Conservation (phyloP, 257 asterid species). For the Petunia secreta region DNA sequence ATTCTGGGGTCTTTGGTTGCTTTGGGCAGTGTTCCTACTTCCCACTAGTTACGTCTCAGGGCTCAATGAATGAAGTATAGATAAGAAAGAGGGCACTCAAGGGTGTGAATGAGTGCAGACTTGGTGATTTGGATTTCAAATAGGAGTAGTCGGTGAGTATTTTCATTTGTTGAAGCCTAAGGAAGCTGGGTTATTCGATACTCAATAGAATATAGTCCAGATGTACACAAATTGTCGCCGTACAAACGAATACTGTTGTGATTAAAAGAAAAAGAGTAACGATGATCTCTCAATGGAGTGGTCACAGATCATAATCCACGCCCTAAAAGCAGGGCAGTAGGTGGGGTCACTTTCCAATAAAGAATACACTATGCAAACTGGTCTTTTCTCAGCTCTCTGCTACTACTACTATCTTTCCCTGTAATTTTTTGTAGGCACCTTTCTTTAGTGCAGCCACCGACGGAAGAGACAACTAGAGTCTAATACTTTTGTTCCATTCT, state of each 20-base stretch:
- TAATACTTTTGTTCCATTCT: background rate
- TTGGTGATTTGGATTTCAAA: no score
- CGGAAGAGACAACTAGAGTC: background rate
- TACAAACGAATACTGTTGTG: no score
- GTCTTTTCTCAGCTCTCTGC: background rate
- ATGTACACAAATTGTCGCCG: no score
- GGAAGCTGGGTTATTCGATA: no score
- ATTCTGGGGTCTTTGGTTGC: background rate
- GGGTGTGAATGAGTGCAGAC: no score
- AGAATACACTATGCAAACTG: background rate
- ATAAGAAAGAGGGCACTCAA: no score
- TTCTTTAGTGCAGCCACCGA: background rate
- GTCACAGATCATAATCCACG: conserved; percentile 10
- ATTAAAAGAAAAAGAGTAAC: background rate
- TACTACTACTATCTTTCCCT: background rate
- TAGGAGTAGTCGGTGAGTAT: no score
- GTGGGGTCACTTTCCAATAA: background rate
- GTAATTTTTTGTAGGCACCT: background rate
- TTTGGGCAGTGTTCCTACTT: conserved; percentile 16
- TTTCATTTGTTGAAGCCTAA: no score
- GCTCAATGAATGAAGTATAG: conserved; percentile 8
- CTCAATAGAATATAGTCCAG: no score
- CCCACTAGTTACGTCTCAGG: background rate
- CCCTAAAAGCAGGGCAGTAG: background rate
- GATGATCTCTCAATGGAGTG: background rate